These are phyloP conservation scores for Posidonia oceanica DNA, from an alignment of 116 monocot genomes.

Conservation along the genomic window DNA sequence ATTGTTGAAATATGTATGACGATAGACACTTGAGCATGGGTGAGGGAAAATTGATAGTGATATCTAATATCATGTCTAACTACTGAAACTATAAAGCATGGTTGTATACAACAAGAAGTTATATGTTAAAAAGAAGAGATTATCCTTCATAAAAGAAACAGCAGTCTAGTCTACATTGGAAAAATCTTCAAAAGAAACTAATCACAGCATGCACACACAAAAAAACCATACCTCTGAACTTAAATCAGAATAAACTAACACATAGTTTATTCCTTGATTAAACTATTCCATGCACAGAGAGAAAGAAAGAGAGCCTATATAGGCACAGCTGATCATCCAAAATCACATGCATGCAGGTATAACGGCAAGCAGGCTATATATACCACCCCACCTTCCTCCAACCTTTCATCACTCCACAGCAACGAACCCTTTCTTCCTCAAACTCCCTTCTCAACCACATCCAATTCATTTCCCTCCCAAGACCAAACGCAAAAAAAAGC, in stretches of 20 bases:
- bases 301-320: not conserved
- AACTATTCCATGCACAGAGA: not conserved
- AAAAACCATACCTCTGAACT: not conserved
- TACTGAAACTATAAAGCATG: too few species aligned
- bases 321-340: not conserved
- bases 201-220: not conserved
- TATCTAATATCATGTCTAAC: too few species aligned
- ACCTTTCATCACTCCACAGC: not conserved
- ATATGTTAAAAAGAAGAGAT: too few species aligned
- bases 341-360: constrained; percentile 6
- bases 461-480: not conserved
- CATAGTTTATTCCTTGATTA: not conserved
- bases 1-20: too few species aligned
- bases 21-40: too few species aligned
- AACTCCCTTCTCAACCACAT: not conserved
- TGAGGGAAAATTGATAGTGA: too few species aligned
- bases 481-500: too few species aligned
- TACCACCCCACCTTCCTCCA: constrained; percentile 7
- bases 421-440: not conserved
- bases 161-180: too few species aligned
- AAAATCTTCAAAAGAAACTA: too few species aligned
- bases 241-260: not conserved
- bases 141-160: too few species aligned
- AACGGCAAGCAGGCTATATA: not conserved
- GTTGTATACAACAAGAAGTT: too few species aligned